Base-by-base conservation (phyloP, 805 yeast genomes). In the Kazachstania viticola region DNA sequence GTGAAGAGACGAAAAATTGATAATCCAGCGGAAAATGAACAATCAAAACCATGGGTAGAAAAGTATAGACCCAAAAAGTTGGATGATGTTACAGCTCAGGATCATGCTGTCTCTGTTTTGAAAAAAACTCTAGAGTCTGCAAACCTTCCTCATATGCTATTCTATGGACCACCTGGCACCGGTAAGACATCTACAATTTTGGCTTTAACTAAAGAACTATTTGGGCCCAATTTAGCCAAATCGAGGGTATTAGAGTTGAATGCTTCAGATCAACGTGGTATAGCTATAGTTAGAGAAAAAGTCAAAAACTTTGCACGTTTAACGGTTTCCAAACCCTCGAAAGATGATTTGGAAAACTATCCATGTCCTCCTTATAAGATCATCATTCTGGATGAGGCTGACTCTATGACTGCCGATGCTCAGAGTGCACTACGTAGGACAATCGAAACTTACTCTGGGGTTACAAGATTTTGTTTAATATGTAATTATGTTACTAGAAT, bases 321-420 rank as follows among this genome's bases (percentile, higher is more conserved):
- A 28, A 71, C 85, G 0, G 83, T 87, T 1, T 78, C 95, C 0
- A 79, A 79, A 38, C 93, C 96, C 1, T 52, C 80, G 1, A 62
- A 66, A 12, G 78, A 75, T 25, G 91, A 80, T 45, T 56, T 70
- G 31, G 71, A 62, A 25, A 69, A 74, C 14, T 87, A 85, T 58
- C 95, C 97, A 2, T 88, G 97, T 51, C 97, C 98, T 1, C 96
- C 97, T 4, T 91, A 82, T 58, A 91, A 91, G 54, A 74, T 91
- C 46, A 79, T 91, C 41, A 82, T 91, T 27, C 60, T 91, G 33
- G 96, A 87, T 61, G 96, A 87, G 57, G 96, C 96, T 1, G 96
- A 91, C 56, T 83, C 95, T 9, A 91, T 91, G 96, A 91, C 98
- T 8, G 71, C 83, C 27, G 96, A 84, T 46, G 98, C 98, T 0